Evolutionary conservation across 139 green algal species (phyloP).

Genomic region (Diplosphaera chodatii): DNA sequence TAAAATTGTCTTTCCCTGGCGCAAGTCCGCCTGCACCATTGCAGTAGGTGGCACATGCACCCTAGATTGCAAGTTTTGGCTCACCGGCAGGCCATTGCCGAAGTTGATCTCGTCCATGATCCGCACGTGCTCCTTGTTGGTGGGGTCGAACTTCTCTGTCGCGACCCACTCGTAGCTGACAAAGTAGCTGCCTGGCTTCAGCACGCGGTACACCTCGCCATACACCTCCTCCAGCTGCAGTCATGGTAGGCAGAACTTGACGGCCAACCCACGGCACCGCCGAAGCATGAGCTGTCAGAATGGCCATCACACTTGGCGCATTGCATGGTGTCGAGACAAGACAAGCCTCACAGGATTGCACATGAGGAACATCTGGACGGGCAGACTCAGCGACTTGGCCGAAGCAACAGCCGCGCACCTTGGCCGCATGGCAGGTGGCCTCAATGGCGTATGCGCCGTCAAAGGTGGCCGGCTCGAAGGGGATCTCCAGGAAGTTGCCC

Average conservation of each 20-base stretch:
- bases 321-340: no score
- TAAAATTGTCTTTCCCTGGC: no score
- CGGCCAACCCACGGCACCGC: no score
- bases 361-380: no score
- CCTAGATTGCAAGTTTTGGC: background rate
- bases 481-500: conserved; percentile 94
- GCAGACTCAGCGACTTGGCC: no score
- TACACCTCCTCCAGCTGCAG: conserved; percentile 80
- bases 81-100: conserved; percentile 90
- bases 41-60: no score
- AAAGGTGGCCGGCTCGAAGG: conserved; percentile 77
- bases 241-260: no score
- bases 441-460: conserved; percentile 94
- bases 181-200: conserved; percentile 90
- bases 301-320: no score
- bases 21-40: no score
- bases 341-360: no score
- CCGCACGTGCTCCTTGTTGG: conserved; percentile 78
- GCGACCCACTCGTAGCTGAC: conserved; percentile 95
- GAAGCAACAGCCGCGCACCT: conserved; percentile 28
- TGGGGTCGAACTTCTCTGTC: conserved; percentile 75
- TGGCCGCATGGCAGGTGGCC: conserved; percentile 94
- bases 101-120: conserved; percentile 97
- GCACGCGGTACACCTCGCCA: conserved; percentile 80
- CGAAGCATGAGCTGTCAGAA: no score